Base-by-base conservation (phyloP, 805 yeast species). In the Debaryomyces castellii region DNA sequence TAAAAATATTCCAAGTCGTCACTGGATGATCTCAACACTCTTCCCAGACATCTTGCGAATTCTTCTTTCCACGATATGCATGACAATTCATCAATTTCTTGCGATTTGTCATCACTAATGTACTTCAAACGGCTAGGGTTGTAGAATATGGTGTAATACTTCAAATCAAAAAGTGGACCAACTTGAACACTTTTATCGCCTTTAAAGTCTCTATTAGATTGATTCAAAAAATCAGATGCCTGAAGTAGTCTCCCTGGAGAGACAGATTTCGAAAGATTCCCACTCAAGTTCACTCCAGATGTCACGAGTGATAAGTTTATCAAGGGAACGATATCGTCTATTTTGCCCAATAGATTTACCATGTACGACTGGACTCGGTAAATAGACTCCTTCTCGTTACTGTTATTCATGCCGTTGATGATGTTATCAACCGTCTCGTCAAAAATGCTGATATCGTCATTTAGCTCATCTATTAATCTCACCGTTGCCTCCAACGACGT, bases 61-160 rank as follows among this genome's bases (percentile, higher is more conserved):
- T 82, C 83, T 52, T 87, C 95, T 51, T 83, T 84, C 95, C 95
- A 87, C 2, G 79, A 71, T 2, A 87, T 73, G 43, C 77, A 74
- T 9, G 67, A 67, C 22, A 62, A 47, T n/a, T 51, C 52, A 41
- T 49, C 52, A 10, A 39, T 34, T 11, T 18, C 30, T 6, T 46
- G 58, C 32, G 49, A 51, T 27, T 51, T 51, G 1, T 44, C 32
- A 12, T 52, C 59, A 2, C n/a, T n/a, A n/a, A 65, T 53, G 43
- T 66, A 66, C 40, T 62, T 66, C 25, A 64, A 58, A 35, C 78
- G 55, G 39, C 76, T 74, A 9, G 81, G 74, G 46, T 82, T 79
- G 57, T 82, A 81, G 54, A 85, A 87, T 3, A 87, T 75, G 4
- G 87, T 71, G 52, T 79, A 87, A 51, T 78, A 62, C 3, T 79